Base-by-base conservation (phyloP, 805 yeast genomes). In the Metschnikowia lunata region DNA sequence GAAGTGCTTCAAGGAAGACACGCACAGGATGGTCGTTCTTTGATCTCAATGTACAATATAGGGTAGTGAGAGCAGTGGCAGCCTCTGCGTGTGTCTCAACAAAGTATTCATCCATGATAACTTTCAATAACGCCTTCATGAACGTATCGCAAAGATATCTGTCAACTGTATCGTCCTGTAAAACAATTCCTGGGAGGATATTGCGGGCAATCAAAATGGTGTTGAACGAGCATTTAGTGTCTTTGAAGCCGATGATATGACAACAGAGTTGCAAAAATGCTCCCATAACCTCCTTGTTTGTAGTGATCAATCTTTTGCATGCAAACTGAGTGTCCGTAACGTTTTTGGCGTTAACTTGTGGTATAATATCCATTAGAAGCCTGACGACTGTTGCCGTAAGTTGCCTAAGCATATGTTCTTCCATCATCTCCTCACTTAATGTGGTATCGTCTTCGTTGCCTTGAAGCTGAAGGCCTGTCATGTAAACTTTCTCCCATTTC, bases 361-460 rank as follows among this genome's bases (percentile, higher is more conserved):
- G 95, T 29, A 86, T 85, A 39, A 89, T 72, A 60, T 91, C 98
- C 64, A 90, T 87, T 50, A 93, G 65, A 58, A 90, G 74, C 47
- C 97, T 72, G 42, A 85, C 96, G 9, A 88, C 88, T 4, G 95
- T 90, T 1, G 95, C 95, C 0, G 98, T 90, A 33, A 93, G 75
- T 61, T 93, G 98, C 54, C 99, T 74, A 47, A 91, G 69, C 72
- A 91, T 76, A 63, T 91, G 96, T 61, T 93, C 99, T 54, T 91
- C 97, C 86, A 93, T 84, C 95, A 93, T 93, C 60, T 93, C 99
- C 54, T 90, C 97, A n/a, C 93, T 83, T 57, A 91, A 72, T 23
- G 88, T 87, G 41, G 82, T 90, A 55, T 89, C 96, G 48, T 81
- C 83, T 35, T 77, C 80, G 35, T 76, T 74, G 0, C 82, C 82